phyloP scores from a whole-genome alignment of 352 stramenopile genomes.

The Blastocystis hominis region DNA sequence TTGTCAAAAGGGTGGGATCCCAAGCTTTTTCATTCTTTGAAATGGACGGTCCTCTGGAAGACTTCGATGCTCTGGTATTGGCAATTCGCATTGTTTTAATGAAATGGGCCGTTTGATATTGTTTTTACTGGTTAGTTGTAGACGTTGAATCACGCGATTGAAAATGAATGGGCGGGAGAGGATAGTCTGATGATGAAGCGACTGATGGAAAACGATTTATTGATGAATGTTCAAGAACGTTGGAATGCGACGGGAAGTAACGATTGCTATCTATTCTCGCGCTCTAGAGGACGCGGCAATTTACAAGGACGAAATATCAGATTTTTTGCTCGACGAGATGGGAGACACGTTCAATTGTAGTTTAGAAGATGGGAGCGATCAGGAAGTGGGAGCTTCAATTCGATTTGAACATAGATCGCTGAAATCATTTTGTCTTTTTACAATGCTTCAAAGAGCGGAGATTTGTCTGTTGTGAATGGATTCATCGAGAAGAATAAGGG shows the following conservation, averaged over 20 bases:
- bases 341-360: constrained; percentile 41
- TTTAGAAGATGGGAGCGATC: constrained; percentile 35
- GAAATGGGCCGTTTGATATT: constrained; percentile 20
- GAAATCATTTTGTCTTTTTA: constrained; percentile 44
- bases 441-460: neutral
- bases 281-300: constrained; percentile 15
- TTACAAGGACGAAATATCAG: constrained; percentile 45
- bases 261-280: neutral
- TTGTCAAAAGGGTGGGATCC: neutral
- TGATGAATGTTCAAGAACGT: constrained; percentile 20
- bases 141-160: constrained; percentile 16
- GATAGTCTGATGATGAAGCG: constrained; percentile 53
- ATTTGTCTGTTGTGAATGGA: constrained; percentile 12
- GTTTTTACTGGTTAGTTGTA: constrained; percentile 6
- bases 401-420: neutral
- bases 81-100: constrained; percentile 20
- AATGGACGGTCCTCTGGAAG: neutral
- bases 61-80: constrained; percentile 32
- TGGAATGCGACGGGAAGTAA: constrained; percentile 37
- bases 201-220: constrained; percentile 49
- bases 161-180: constrained; percentile 20
- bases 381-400: neutral
- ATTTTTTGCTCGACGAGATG: constrained; percentile 37
- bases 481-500: constrained; percentile 51
- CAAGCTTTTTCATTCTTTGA: neutral